These are phyloP conservation scores for Vitis hybrid DNA, from an alignment of 177 flowering plant species.

Conservation along the genomic window DNA sequence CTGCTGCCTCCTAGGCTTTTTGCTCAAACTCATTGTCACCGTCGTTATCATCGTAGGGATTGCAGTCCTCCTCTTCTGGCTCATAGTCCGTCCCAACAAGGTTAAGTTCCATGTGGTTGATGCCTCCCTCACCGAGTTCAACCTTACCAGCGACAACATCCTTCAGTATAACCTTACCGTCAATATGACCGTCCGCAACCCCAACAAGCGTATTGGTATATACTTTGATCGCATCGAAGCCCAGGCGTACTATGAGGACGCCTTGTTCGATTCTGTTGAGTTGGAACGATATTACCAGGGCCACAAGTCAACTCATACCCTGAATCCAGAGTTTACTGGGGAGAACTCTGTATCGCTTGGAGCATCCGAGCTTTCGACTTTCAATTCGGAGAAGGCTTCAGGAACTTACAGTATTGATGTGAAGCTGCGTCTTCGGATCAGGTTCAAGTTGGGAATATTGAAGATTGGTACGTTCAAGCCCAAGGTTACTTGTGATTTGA, in stretches of 20 bases:
- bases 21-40: slow-evolving; percentile 14
- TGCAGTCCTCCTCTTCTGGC: slow-evolving; percentile 31
- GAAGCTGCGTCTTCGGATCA: slow-evolving; percentile 14
- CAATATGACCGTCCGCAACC: slow-evolving; percentile 34
- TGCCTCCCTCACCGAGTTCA: slow-evolving; percentile 34
- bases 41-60: slow-evolving; percentile 25
- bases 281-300: slow-evolving; percentile 39
- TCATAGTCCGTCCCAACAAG: slow-evolving; percentile 31
- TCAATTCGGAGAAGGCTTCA: slow-evolving; percentile 8
- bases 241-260: slow-evolving; percentile 19
- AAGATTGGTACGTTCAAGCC: slow-evolving; percentile 19
- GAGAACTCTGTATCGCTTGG: too few relatives aligned
- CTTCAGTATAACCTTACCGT: slow-evolving; percentile 18
- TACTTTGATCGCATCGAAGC: slow-evolving; percentile 41
- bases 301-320: slow-evolving; percentile 23
- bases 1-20: slow-evolving; percentile 12
- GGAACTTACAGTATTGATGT: slow-evolving; percentile 17
- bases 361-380: too few relatives aligned
- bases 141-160: too few relatives aligned
- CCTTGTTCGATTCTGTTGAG: slow-evolving; percentile 9
- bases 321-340: slow-evolving; percentile 19
- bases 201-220: slow-evolving; percentile 40
- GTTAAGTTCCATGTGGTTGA: slow-evolving; percentile 30
- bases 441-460: slow-evolving; percentile 15
- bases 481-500: slow-evolving; percentile 17